Conservation (phyloP, 768 basidiomycete species). For the Pisolithus microcarpus region DNA sequence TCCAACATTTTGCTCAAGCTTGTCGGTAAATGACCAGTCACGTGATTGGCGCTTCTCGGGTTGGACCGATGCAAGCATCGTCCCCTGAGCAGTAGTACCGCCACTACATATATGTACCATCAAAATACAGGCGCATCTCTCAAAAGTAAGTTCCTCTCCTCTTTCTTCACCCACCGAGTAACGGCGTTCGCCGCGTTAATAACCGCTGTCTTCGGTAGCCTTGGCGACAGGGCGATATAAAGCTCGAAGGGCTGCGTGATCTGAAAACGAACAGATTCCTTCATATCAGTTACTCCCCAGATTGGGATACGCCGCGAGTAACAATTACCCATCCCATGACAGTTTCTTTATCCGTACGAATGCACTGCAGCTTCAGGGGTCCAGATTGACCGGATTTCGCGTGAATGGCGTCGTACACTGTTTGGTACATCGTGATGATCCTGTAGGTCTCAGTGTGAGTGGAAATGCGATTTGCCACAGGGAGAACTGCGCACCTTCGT, state of each 20-base stretch:
- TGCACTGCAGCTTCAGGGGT: slow-evolving; percentile 79
- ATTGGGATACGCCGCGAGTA: not conserved
- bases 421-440: slow-evolving; percentile 81
- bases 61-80: not conserved
- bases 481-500: slow-evolving; percentile 42
- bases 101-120: not conserved
- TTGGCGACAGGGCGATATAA: slow-evolving; percentile 76
- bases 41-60: not conserved
- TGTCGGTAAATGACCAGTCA: not conserved
- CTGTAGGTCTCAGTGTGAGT: slow-evolving; percentile 32
- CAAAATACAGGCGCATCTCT: slow-evolving; percentile 86
- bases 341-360: slow-evolving; percentile 79
- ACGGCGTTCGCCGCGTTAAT: slow-evolving; percentile 87
- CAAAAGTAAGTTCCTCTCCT: slow-evolving; percentile 77
- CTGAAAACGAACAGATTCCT: slow-evolving; percentile 32
- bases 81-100: not conserved
- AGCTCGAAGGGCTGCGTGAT: slow-evolving; percentile 92
- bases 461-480: not conserved
- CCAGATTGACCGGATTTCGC: slow-evolving; percentile 79
- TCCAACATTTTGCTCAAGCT: not conserved
- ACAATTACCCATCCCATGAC: slow-evolving; percentile 88
- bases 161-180: slow-evolving; percentile 84
- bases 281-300: not conserved
- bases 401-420: slow-evolving; percentile 82
- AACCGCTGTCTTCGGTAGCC: slow-evolving; percentile 79